These are phyloP conservation scores for Syzygium aqueum DNA, from an alignment of 345 rosid genomes.

Conservation along the genomic window DNA sequence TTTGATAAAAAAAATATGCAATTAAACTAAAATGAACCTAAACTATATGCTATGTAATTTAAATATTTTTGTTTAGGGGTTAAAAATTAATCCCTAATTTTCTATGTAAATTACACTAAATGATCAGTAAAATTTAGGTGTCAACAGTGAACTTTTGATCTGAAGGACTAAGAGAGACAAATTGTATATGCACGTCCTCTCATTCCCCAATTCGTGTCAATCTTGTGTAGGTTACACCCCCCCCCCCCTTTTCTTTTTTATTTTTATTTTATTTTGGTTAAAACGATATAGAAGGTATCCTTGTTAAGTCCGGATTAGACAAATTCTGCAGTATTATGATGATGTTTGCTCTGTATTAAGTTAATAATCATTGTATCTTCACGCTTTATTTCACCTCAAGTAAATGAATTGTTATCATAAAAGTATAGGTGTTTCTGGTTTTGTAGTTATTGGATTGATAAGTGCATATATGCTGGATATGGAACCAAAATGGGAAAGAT, in stretches of 20 bases:
- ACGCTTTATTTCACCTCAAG: background rate
- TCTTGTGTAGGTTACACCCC: background rate
- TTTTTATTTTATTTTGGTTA: background rate
- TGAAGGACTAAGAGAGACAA: background rate
- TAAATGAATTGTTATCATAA: background rate
- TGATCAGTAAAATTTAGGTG: no score
- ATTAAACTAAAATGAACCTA: no score
- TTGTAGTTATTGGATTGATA: background rate
- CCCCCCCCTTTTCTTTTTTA: no score
- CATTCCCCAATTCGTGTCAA: background rate
- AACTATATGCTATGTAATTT: no score
- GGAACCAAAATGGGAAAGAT: background rate
- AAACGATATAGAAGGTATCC: background rate
- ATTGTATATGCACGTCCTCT: background rate
- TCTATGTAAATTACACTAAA: no score
- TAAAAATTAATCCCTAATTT: no score
- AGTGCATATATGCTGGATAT: background rate
- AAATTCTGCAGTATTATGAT: background rate
- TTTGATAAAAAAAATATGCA: no score
- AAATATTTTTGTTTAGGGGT: no score
- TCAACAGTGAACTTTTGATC: background rate
- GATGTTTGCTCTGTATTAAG: background rate
- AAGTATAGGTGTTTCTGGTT: background rate
- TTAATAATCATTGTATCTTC: background rate
- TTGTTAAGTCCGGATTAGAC: background rate